Conservation (phyloP, 2,329 filamentous ascomycete species). For the Cytospora chrysosperma region DNA sequence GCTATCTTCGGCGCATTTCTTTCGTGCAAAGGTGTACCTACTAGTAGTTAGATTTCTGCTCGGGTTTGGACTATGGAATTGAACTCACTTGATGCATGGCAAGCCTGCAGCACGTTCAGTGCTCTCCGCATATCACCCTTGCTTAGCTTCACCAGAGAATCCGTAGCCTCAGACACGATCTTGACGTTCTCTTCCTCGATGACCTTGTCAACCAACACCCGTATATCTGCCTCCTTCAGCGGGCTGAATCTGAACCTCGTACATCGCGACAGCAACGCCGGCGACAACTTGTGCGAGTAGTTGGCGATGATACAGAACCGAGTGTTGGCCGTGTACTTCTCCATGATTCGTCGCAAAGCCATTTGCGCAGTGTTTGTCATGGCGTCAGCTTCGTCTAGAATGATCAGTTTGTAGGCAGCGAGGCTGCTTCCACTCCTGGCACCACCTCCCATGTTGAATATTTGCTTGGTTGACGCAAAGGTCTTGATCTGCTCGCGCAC, state of each 20-base stretch:
- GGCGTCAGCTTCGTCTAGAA: constrained; percentile 97
- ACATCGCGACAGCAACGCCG: constrained; percentile 87
- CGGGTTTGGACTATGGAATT: not conserved
- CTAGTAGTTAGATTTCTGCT: constrained; percentile 12
- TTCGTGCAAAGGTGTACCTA: constrained; percentile 66
- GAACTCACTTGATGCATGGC: constrained; percentile 80
- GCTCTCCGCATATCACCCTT: constrained; percentile 96
- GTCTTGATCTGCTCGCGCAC: constrained; percentile 99
- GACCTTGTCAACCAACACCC: constrained; percentile 82
- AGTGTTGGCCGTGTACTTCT: constrained; percentile 98
- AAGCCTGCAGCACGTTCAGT: constrained; percentile 93
- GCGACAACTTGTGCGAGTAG: constrained; percentile 96
- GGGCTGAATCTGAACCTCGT: constrained; percentile 95
- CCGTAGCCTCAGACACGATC: constrained; percentile 76
- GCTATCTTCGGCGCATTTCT: constrained; percentile 59
- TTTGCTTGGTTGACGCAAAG: constrained; percentile 96
- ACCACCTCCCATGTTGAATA: constrained; percentile 67
- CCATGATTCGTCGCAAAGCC: constrained; percentile 95
- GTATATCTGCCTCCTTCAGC: constrained; percentile 83
- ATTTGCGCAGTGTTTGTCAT: constrained; percentile 99
- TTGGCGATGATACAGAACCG: constrained; percentile 98
- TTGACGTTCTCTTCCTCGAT: constrained; percentile 83
- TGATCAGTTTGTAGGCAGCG: constrained; percentile 89
- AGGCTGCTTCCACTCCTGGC: constrained; percentile 50
- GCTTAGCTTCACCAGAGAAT: constrained; percentile 81